Evolutionary conservation across 768 basidiomycete species (phyloP), one percentile per base, ranked within the genome.

Genomic region (Psilocybe cyanescens): DNA sequence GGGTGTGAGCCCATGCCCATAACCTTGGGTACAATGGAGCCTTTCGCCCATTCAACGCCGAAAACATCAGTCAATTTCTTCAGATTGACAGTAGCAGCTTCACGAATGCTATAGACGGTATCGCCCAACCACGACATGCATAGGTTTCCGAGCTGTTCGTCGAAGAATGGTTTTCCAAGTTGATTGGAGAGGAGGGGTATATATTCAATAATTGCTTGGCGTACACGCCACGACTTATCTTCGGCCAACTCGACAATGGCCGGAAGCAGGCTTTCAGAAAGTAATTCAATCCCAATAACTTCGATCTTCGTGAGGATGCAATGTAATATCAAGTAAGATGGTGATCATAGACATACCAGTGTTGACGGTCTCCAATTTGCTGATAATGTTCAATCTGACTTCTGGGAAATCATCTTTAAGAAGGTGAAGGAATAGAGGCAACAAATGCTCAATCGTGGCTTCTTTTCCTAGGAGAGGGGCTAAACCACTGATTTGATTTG

Each of bases 81-180:
- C 67, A 99, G 80, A 75, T 99, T 99, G 74, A 93, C 86, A 0
- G 95, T 99, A 0, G 97, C 97, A n/a, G 97, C 91, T 74, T 99
- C 97, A 48, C 97, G 89, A 73, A 99, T 99, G 73, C 94, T 96
- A 79, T 91, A 99, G 16, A 99, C 97, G 35, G 93, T 97, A 75
- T 99, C 97, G 7, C 96, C 96, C 64, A 99, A 76, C 97, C 97
- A 99, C 7, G 93, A 94, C 96, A 99, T 97, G 82, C 97, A 99
- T 30, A 99, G 81, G 70, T 92, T 95, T 29, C 92, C 94, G 47
- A 99, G 86, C 74, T 97, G 94, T 70, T 99, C 97, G 75, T 99
- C 96, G 74, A 99, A 99, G 79, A 99, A 99, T 29, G 90, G 82
- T 68, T 94, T 94, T 57, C 97, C 97, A 59, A 99, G 85, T 73